Evolutionary conservation across 805 yeast genomes (phyloP), one percentile per base, ranked within the genome.

Genomic region (Cyberlindnera petersonii): DNA sequence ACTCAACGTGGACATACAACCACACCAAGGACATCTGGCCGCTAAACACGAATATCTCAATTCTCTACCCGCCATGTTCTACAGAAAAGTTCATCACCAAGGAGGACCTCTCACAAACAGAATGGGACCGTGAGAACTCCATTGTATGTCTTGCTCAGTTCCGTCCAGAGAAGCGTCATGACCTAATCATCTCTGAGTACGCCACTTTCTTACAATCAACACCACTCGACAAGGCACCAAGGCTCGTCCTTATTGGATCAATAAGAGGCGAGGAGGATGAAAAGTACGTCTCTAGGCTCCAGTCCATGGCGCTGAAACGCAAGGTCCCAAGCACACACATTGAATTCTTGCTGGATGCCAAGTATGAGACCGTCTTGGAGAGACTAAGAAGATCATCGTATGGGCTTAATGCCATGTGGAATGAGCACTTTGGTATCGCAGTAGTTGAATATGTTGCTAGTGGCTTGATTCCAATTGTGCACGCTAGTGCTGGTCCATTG

Each of bases 381-480:
- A 70, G 75, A 38, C 66, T 94, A 24, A 52, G 65, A 10, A 64
- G 60, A 11, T 74, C 87, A 3, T 74, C 79, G 19, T 79, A 77
- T 53, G 98, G 98, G 5, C 67, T 93, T 27, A 91, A 93, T 55
- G 88, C 95, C 22, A 93, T 93, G 99, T 93, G 98, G 98, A 93
- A 93, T 63, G 99, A 93, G 66, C 99, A 93, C 65, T 93, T 93
- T 60, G 99, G 99, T 15, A 93, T 93, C 53, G 91, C 96, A 1
- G 91, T 93, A 5, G 98, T 93, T 7, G 99, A 93, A 61, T 86
- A 88, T 58, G 69, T 85, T 65, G 81, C 91, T 2, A 74, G 84
- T 39, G 98, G 97, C 0, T 71, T 83, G 20, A 76, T 93, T 14
- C 97, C 98, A 1, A 65, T 93, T 3, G 93, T 79, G 4, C 98